These are phyloP conservation scores for Hanseniaspora jakobsenii DNA, from an alignment of 805 yeast genomes.

Conservation along the genomic window DNA sequence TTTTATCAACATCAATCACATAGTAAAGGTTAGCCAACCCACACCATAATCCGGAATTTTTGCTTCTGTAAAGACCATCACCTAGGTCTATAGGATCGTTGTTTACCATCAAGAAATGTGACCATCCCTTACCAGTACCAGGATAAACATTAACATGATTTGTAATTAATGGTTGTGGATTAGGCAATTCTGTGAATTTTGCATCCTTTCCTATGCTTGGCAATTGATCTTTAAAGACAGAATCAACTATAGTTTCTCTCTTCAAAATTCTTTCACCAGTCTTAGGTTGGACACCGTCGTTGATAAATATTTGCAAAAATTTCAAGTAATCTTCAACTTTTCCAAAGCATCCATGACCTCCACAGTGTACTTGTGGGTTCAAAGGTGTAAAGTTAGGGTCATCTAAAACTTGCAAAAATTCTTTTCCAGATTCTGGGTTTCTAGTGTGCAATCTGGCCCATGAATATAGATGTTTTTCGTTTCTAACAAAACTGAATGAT, in stretches of 20 bases:
- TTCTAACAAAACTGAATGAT: constrained; percentile 21
- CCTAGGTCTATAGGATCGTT: constrained; percentile 27
- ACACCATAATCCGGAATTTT: constrained; percentile 30
- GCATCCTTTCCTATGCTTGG: constrained; percentile 21
- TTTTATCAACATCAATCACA: constrained; percentile 32
- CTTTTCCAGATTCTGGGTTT: constrained; percentile 17
- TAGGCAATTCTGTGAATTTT: constrained; percentile 16
- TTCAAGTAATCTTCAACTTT: constrained; percentile 31
- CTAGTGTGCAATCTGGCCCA: constrained; percentile 21
- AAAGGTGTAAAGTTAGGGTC: constrained; percentile 18
- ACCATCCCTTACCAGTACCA: constrained; percentile 21
- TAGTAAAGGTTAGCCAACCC: constrained; percentile 33
- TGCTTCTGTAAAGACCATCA: constrained; percentile 21
- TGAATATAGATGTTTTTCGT: constrained; percentile 16
- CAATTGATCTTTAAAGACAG: constrained; percentile 27
- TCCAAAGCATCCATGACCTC: constrained; percentile 36
- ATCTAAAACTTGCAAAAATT: constrained; percentile 12
- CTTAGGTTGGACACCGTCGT: constrained; percentile 30
- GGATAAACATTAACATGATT: constrained; percentile 19
- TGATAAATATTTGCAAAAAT: constrained; percentile 31
- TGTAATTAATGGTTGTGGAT: constrained; percentile 17
- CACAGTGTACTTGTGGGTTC: constrained; percentile 26
- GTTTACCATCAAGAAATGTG: constrained; percentile 22
- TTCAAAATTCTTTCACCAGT: constrained; percentile 28
- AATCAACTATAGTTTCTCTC: constrained; percentile 25